Evolutionary conservation across 1,284 basidiomycete species (phyloP).

Genomic region (Paramarasmius palmivorus): DNA sequence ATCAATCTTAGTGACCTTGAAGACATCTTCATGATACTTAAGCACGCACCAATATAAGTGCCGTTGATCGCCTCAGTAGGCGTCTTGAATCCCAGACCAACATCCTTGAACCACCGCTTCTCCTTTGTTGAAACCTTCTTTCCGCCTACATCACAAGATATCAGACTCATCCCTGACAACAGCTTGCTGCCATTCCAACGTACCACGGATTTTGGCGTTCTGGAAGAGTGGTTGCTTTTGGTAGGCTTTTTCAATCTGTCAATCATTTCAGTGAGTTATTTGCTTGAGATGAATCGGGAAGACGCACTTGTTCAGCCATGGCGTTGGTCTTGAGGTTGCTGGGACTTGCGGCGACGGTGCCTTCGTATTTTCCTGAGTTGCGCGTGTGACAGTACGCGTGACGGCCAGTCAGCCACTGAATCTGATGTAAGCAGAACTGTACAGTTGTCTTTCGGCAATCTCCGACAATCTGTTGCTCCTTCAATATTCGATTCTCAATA

Average conservation of each 20-base stretch:
- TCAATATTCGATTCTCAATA: no score
- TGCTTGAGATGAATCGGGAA: not conserved
- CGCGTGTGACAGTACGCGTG: constrained; percentile 27
- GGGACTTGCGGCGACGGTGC: constrained; percentile 25
- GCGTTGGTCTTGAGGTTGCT: constrained; percentile 44
- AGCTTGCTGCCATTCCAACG: constrained; percentile 33
- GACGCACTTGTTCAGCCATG: constrained; percentile 70
- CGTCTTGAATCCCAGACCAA: constrained; percentile 97
- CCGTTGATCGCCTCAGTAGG: constrained; percentile 95
- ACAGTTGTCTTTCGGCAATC: constrained; percentile 45
- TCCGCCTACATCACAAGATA: constrained; percentile 48
- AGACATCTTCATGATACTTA: not conserved
- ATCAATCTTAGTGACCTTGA: not conserved
- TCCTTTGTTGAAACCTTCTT: constrained; percentile 94
- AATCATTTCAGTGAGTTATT: constrained; percentile 5
- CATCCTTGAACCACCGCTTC: constrained; percentile 99
- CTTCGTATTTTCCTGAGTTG: constrained; percentile 31
- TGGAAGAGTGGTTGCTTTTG: constrained; percentile 99
- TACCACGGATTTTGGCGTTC: constrained; percentile 93
- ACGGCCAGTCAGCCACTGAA: constrained; percentile 34
- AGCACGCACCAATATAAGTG: constrained; percentile 87
- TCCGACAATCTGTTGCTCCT: constrained; percentile 30
- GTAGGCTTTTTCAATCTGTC: constrained; percentile 88
- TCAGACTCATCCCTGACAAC: not conserved
- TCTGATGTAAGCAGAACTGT: constrained; percentile 42